Evolutionary conservation across 2,329 filamentous ascomycete species (phyloP), one percentile per base, ranked within the genome.

Genomic region (Cercospora sp.): DNA sequence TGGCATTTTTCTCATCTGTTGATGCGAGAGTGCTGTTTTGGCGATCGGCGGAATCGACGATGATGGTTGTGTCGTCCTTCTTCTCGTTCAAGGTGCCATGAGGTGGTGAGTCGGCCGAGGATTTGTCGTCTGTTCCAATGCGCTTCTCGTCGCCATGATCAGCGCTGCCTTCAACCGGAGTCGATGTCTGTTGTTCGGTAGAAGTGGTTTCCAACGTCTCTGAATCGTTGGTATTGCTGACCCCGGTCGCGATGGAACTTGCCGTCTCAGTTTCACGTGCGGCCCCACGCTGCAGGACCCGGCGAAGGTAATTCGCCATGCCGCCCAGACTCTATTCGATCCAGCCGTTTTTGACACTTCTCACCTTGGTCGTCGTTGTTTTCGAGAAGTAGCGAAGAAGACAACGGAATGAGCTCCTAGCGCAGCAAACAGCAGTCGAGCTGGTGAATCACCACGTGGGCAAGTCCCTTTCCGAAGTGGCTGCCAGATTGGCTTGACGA

Each of bases 231-330:
- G 26, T 57, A 23, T 59, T 40, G 9, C 8, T 40, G 36, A 30
- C 33, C 9, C n/a, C 45, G 57, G 26, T 30, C 55, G 53, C 30
- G 9, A 8, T 42, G 55, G 33, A 23, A 60, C 33, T 26, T 33
- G 57, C 33, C 48, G 45, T 55, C 18, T 18, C 20, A 18, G 42
- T 48, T 13, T 13, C 42, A 13, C 42, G 42, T 13, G 40, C 23
- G 28, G 40, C 33, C 51, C 26, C 20, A 26, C 42, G 63, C 20
- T 59, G 51, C 31, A 65, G 36, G 18, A 60, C 26, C 53, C 42
- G 45, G 63, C 63, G 53, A n/a, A 64, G 53, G 40, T 40, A 60
- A 45, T 26, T 36, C 16, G 63, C 53, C 63, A 60, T 65, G 20
- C 26, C 28, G 31, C 16, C 18, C 33, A 23, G 59, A 40, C 6